Percentiles rank a stretch among this genome's conserved stretches.
Conservation (phyloP, 2,329 filamentous ascomycete genomes). For the Rutstroemia sp. region DNA sequence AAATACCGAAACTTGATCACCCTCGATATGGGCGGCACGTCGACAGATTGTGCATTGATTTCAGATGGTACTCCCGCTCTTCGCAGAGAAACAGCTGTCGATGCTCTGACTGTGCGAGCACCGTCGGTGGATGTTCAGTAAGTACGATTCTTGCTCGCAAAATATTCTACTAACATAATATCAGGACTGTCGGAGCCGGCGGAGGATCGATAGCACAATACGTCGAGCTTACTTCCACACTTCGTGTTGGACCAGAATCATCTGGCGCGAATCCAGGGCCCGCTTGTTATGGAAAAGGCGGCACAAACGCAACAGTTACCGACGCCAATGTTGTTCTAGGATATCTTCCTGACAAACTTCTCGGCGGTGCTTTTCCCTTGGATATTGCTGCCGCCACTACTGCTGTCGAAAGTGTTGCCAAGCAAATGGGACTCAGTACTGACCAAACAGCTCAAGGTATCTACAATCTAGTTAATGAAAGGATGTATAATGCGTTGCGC, state of each 20-base stretch:
- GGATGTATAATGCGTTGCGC: background rate
- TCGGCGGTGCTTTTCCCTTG: background rate
- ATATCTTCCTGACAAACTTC: slow-evolving; percentile 3
- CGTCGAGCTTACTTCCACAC: slow-evolving; percentile 1
- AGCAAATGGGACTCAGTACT: slow-evolving; percentile 1
- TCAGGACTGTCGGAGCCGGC: background rate
- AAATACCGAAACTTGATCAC: slow-evolving; percentile 2
- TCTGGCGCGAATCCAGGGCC: slow-evolving; percentile 3
- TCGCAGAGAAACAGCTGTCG: background rate
- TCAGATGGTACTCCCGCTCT: background rate
- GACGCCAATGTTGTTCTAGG: slow-evolving; percentile 1
- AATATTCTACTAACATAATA: background rate
- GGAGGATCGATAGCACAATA: slow-evolving; percentile 5
- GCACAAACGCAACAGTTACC: background rate
- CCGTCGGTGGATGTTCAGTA: slow-evolving; percentile 1
- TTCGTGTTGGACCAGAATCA: slow-evolving; percentile 2
- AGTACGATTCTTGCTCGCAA: background rate
- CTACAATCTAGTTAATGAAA: slow-evolving; percentile 2
- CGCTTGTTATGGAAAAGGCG: slow-evolving; percentile 1
- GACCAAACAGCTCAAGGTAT: slow-evolving; percentile 3
- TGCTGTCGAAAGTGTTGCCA: background rate
- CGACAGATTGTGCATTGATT: background rate
- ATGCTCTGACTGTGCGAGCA: slow-evolving; percentile 1
- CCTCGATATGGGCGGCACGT: slow-evolving; percentile 1
- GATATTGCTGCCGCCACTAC: background rate